phyloP scores from a whole-genome alignment of 1,284 basidiomycete genomes.

The Cystobasidium sp. region DNA sequence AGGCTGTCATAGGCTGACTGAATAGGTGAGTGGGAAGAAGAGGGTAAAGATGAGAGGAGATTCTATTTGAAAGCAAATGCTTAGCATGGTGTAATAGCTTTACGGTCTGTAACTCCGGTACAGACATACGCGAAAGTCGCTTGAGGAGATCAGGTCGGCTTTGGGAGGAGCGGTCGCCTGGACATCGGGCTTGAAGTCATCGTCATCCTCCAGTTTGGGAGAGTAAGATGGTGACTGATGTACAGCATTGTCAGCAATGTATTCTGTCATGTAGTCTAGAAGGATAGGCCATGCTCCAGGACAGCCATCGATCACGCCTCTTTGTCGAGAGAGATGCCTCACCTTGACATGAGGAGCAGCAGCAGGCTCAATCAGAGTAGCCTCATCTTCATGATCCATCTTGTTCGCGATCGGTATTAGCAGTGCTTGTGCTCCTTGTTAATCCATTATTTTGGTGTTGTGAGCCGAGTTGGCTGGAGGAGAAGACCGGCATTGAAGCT shows the following conservation, averaged over 20 bases:
- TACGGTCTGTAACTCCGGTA: too few species aligned
- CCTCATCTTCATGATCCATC: not conserved
- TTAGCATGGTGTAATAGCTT: too few species aligned
- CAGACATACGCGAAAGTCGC: constrained; percentile 7
- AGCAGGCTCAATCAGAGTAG: not conserved
- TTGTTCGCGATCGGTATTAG: not conserved
- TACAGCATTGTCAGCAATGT: not conserved
- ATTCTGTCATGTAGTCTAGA: too few species aligned
- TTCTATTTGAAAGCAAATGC: not conserved
- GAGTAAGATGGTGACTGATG: constrained; percentile 6
- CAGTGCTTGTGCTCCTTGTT: not conserved
- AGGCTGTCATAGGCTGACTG: constrained; percentile 1
- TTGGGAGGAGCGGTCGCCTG: not conserved
- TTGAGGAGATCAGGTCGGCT: not conserved
- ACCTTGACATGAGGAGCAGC: constrained; percentile 5
- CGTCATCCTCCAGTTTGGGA: constrained; percentile 13
- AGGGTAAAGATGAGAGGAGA: not conserved
- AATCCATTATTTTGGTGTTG: too few species aligned
- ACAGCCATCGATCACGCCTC: not conserved
- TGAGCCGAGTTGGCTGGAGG: not conserved
- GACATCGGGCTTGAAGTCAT: not conserved
- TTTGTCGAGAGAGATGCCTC: not conserved
- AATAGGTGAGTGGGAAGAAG: not conserved
- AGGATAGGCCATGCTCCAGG: too few species aligned
- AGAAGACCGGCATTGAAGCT: not conserved